These are phyloP conservation scores for Naganishia cerealis DNA, from an alignment of 1,284 basidiomycete genomes.

Conservation along the genomic window DNA sequence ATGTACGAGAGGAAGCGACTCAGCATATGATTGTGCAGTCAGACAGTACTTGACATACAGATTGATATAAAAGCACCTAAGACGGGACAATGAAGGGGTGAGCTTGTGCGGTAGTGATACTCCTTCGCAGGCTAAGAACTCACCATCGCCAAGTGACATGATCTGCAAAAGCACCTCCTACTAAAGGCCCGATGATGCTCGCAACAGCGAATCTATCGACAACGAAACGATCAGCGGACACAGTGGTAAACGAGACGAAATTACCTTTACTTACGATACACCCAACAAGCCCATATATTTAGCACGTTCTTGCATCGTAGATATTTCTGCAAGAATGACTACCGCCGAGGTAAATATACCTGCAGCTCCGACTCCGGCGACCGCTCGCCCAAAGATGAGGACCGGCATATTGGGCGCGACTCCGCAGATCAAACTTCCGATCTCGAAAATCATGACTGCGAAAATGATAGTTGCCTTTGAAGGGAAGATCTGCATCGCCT, in stretches of 20 bases:
- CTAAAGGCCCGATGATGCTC: conserved; percentile 53
- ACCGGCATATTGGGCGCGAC: conserved; percentile 57
- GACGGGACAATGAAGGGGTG: not conserved
- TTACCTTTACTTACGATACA: conserved; percentile 5
- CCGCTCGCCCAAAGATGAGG: conserved; percentile 58
- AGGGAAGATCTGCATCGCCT: conserved; percentile 53
- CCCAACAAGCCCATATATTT: conserved; percentile 22
- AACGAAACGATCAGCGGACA: conserved; percentile 24
- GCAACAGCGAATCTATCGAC: conserved; percentile 52
- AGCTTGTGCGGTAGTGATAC: not conserved
- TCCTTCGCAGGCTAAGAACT: not conserved
- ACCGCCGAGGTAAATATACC: conserved; percentile 55
- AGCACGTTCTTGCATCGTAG: conserved; percentile 20
- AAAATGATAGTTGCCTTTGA: conserved; percentile 54
- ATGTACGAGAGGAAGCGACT: not conserved
- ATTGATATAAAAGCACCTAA: conserved; percentile 55
- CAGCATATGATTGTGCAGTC: not conserved
- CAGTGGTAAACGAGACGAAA: not conserved
- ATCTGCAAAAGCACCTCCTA: conserved; percentile 56
- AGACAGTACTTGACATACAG: conserved; percentile 34
- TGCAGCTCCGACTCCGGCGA: conserved; percentile 58
- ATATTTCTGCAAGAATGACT: conserved; percentile 22
- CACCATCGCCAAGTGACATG: conserved; percentile 52
- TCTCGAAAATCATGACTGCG: conserved; percentile 57
- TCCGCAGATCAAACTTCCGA: conserved; percentile 60